phyloP scores from a whole-genome alignment of 225 moss, liverwort and hornwort genomes.

The Antitrichia curtipendula region DNA sequence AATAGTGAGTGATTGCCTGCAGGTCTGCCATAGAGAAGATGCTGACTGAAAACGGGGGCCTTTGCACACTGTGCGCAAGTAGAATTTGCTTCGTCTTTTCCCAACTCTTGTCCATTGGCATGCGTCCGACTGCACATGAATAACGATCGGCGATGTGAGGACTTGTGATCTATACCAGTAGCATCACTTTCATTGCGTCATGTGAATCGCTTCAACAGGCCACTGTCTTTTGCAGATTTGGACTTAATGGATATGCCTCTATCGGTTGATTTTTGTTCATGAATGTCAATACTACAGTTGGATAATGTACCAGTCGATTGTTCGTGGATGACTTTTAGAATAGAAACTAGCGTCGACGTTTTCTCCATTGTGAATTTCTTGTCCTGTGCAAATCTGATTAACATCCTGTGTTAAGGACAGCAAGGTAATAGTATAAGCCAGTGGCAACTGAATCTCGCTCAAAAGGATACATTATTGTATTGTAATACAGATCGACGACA shows the following conservation, averaged over 20 bases:
- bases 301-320: slow-evolving; percentile 50
- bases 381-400: slow-evolving; percentile 75
- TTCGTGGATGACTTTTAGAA: slow-evolving; percentile 63
- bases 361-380: slow-evolving; percentile 66
- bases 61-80: slow-evolving; percentile 72
- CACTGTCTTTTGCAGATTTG: neutral
- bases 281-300: neutral
- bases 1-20: slow-evolving; percentile 75
- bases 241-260: neutral
- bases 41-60: slow-evolving; percentile 78
- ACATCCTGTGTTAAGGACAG: slow-evolving; percentile 5
- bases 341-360: slow-evolving; percentile 67
- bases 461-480: slow-evolving; percentile 60
- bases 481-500: slow-evolving; percentile 61
- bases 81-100: slow-evolving; percentile 69
- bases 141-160: neutral
- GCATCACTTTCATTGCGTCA: neutral
- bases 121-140: slow-evolving; percentile 24
- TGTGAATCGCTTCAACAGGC: no score
- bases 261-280: neutral
- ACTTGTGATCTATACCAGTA: neutral
- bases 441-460: neutral
- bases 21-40: slow-evolving; percentile 70
- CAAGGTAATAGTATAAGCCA: neutral
- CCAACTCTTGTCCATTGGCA: slow-evolving; percentile 75